phyloP scores from a whole-genome alignment of 768 basidiomycete species.

The Lactarius indigo region DNA sequence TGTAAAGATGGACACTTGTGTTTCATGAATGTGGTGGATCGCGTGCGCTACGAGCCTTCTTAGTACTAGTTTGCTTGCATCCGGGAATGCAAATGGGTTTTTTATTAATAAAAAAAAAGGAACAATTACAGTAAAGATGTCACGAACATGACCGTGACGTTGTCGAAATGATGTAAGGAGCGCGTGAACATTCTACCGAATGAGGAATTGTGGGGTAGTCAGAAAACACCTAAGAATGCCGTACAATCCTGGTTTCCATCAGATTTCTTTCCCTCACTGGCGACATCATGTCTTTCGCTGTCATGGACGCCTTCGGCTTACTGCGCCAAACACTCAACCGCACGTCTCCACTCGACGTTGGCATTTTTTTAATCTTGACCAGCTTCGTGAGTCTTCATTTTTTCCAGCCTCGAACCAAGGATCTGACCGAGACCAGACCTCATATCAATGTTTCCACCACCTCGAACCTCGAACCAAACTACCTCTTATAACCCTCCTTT shows the following conservation, averaged over 20 bases:
- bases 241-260: background rate
- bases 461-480: background rate
- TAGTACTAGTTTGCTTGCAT: no score
- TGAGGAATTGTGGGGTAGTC: no score
- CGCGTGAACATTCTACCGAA: no score
- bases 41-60: no score
- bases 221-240: no score
- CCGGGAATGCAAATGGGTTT: no score
- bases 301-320: background rate
- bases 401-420: background rate
- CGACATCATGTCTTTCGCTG: background rate
- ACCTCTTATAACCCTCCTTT: background rate
- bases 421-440: background rate
- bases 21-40: no score
- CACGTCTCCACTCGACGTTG: background rate
- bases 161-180: no score
- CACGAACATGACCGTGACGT: no score
- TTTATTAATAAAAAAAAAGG: no score
- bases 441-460: background rate
- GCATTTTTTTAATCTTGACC: background rate
- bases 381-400: background rate
- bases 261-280: background rate
- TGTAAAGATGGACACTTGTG: no score
- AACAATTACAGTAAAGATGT: no score
- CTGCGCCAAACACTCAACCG: background rate